These are phyloP conservation scores for Amanita molliuscula DNA, from an alignment of 768 basidiomycete genomes.

Conservation along the genomic window DNA sequence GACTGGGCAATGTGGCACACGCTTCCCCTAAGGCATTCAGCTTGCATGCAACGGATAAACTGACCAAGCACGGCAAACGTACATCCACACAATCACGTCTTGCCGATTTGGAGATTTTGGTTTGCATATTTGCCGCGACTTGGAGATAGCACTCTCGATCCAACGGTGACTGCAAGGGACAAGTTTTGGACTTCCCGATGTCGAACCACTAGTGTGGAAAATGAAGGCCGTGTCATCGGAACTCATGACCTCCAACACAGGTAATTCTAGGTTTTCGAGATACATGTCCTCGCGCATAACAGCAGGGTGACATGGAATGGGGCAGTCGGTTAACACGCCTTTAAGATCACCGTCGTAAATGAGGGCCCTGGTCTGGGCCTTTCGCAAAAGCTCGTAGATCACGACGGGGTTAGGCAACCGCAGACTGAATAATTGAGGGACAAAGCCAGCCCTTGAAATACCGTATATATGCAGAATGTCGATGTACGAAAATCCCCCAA, in stretches of 20 bases:
- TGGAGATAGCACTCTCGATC: conserved; percentile 51
- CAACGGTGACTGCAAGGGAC: conserved; percentile 63
- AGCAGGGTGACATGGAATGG: conserved; percentile 39
- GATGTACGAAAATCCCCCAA: conserved; percentile 60
- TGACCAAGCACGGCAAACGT: conserved; percentile 20
- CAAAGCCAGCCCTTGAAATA: conserved; percentile 64
- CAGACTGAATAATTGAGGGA: conserved; percentile 71
- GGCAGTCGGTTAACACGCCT: conserved; percentile 30
- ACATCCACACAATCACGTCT: conserved; percentile 71
- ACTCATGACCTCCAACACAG: conserved; percentile 26
- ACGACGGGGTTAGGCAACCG: conserved; percentile 66
- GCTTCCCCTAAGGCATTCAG: conserved; percentile 48
- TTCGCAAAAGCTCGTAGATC: conserved; percentile 58
- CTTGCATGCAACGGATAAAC: conserved; percentile 20
- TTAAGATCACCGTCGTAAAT: conserved; percentile 53
- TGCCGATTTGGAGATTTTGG: conserved; percentile 41
- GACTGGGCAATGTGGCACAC: conserved; percentile 78
- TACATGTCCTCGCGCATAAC: conserved; percentile 28
- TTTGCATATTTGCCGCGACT: conserved; percentile 41
- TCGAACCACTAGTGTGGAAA: conserved; percentile 77
- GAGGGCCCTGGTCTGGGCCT: conserved; percentile 51
- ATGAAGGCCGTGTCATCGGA: conserved; percentile 46
- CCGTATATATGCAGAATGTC: conserved; percentile 70
- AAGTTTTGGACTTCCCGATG: conserved; percentile 76
- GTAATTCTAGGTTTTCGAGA: conserved; percentile 27